Base-by-base conservation (phyloP, 2,329 filamentous ascomycete genomes). In the Trichophyton simii region DNA sequence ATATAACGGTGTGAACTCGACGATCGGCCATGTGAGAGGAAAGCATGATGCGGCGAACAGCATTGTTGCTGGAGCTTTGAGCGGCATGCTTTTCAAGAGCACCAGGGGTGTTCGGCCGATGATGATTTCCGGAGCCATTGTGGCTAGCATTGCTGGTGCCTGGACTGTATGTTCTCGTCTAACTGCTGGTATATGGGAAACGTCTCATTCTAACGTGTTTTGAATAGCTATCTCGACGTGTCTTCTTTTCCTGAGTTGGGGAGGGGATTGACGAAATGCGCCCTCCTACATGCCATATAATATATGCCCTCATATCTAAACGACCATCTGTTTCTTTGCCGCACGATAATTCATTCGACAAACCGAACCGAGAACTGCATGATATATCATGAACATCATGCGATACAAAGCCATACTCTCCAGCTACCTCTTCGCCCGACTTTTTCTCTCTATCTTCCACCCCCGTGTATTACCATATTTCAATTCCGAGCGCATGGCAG, bases 71-170 rank as follows among this genome's bases (percentile, higher is more conserved):
- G 94, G 95, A 66, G 87, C 82, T 1, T 74, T 99, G 68, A 95
- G 91, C 71, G 94, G 94, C 62, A 91, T 92, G 82, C 73, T 99
- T 13, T 99, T 99, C 79, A 97, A 96, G 82, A 95, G 91, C 75
- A 97, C 95, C 57, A 83, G 89, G 70, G 94, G 94, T 4, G 65
- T 94, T 64, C 83, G 88, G 75, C 91, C 91, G 38, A 97, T 97
- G 91, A 81, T 94, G 79, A 94, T 97, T 70, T 96, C 91, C 41
- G 89, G 91, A 65, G 89, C 87, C 68, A 87, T 99, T 67, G 91
- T 97, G 63, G 94, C 87, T 60, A 84, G 85, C 48, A 82, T 94
- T 65, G 95, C 94, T 61, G 91, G 88, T 66, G 82, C 79, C 63
- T 99, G 95, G 94, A 87, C 91, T 71, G 92, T 99, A 84, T 77